phyloP scores from a whole-genome alignment of 2,329 filamentous ascomycete species.

The Trichoderma lentiforme region DNA sequence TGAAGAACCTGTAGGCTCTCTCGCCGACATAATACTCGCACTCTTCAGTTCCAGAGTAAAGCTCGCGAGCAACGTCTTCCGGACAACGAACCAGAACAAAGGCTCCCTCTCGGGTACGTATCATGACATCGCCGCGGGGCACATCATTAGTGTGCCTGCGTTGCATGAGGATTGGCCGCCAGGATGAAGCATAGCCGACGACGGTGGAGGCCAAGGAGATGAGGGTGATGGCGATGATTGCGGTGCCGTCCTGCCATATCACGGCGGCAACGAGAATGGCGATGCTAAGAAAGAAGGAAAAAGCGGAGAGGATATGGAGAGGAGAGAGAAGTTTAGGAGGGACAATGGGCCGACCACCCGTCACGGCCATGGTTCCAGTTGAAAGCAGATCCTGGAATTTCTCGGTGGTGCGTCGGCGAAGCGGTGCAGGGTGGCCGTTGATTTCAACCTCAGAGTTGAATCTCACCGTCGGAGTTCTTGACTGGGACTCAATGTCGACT shows the following conservation, averaged over 20 bases:
- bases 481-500: neutral
- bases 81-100: constrained; percentile 57
- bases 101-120: constrained; percentile 57
- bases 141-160: constrained; percentile 47
- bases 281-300: constrained; percentile 49
- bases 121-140: constrained; percentile 57
- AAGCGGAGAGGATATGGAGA: constrained; percentile 50
- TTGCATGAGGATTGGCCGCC: constrained; percentile 53
- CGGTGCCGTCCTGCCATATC: constrained; percentile 36
- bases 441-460: constrained; percentile 19
- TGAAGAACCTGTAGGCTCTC: constrained; percentile 49
- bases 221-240: constrained; percentile 44
- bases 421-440: neutral
- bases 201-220: constrained; percentile 53
- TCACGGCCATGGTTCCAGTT: constrained; percentile 39
- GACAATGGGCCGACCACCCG: constrained; percentile 42
- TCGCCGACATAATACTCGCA: constrained; percentile 53
- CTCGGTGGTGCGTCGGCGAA: constrained; percentile 35
- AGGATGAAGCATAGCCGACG: constrained; percentile 56
- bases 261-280: constrained; percentile 45
- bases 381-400: constrained; percentile 43
- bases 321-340: constrained; percentile 49
- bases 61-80: constrained; percentile 59
- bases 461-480: neutral
- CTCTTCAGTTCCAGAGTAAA: constrained; percentile 59